Conservation (phyloP, 441 rosid genomes). For the Populus hybrid region DNA sequence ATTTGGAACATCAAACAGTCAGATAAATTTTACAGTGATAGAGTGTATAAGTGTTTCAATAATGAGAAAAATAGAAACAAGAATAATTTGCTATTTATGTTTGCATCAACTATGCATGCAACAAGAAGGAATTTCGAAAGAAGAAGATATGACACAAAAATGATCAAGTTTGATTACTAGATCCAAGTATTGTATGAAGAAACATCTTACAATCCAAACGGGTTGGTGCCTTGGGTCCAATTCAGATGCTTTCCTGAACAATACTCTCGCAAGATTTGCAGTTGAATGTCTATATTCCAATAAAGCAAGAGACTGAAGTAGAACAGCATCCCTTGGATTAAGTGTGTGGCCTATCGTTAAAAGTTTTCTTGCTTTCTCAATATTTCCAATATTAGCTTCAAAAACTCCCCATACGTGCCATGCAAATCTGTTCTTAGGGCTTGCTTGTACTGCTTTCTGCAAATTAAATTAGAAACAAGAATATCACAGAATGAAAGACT, state of each 20-base stretch:
- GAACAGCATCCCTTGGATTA: conserved; percentile 93
- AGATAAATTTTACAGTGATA: neutral
- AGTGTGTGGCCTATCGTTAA: conserved; percentile 82
- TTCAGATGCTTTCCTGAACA: conserved; percentile 79
- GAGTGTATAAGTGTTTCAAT: neutral
- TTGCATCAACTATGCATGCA: neutral
- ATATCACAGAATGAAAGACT: neutral
- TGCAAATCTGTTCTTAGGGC: conserved; percentile 92
- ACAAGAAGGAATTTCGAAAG: neutral
- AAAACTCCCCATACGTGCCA: conserved; percentile 98
- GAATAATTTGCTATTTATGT: neutral
- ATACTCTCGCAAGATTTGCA: conserved; percentile 65
- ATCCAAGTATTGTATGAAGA: conserved; percentile 3
- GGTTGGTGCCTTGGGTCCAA: conserved; percentile 87
- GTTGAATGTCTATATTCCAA: conserved; percentile 81
- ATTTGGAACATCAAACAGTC: conserved; percentile 11
- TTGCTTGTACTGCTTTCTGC: conserved; percentile 89
- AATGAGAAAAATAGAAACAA: neutral
- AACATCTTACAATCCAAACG: conserved; percentile 84
- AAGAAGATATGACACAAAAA: neutral
- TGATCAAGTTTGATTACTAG: neutral
- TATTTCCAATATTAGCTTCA: conserved; percentile 69
- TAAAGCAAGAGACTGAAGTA: conserved; percentile 88
- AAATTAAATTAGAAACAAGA: conserved; percentile 5
- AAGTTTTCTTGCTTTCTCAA: conserved; percentile 75